Evolutionary conservation across 2,329 filamentous ascomycete genomes (phyloP), one percentile per base, ranked within the genome.

Genomic region (Aspergillus quadrilineatus): DNA sequence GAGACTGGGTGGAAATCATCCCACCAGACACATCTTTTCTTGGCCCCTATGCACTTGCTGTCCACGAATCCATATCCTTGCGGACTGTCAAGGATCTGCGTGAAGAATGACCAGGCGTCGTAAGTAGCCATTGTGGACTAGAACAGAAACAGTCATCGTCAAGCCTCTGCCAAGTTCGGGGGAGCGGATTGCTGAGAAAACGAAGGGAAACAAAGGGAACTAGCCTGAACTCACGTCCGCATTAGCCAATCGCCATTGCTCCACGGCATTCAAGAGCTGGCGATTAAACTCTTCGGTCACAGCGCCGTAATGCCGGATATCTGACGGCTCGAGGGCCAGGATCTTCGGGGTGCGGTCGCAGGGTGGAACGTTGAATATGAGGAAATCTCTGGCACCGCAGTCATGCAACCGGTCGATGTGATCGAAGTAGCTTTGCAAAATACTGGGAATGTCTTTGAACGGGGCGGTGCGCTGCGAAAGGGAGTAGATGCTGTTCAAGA

Each of bases 11-110:
- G 55, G 15, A 37, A 53, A 22, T 37, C 17, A n/a, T 53, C 45
- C 50, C 50, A 53, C 55, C 55, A 57, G n/a, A 57, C 12, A 29
- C 50, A 57, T 1, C 55, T 45, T 2, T 49, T 1, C 2, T 39
- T 15, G 8, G 10, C 4, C 22, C 50, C 50, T 12, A 53, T 50
- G 30, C 55, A 57, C 1, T 14, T 14, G n/a, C 10, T 36, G 15
- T 57, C 50, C 37, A 8, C 2, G n/a, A 57, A 57, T 10, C 50
- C 55, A 9, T 50, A 49, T 5, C 39, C 9, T 17, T 5, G 5
- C 6, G 50, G 50, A 5, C 8, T 8, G 12, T 50, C 48, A 1
- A 50, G 48, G 14, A 50, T 9, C 4, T 22, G 14, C 1, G 37
- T 30, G 12, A 42, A 29, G 15, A 50, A 50, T 4, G 22, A 6